phyloP scores from a whole-genome alignment of 2,329 filamentous ascomycete genomes.

The Trichoderma atroviride region DNA sequence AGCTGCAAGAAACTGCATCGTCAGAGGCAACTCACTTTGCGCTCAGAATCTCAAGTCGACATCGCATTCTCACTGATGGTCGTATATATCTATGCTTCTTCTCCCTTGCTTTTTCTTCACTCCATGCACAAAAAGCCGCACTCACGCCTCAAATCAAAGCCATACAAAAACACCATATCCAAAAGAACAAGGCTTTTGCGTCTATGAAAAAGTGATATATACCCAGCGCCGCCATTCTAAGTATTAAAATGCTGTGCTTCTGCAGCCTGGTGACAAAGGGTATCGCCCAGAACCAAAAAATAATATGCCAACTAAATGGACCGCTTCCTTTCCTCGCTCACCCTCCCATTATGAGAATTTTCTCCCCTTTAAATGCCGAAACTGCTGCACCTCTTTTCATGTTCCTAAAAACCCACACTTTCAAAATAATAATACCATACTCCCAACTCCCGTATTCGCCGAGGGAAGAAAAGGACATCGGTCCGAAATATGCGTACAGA shows the following conservation, averaged over 20 bases:
- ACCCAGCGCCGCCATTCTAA: neutral
- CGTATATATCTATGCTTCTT: neutral
- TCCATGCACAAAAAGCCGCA: neutral
- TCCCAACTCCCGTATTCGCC: conserved; percentile 23
- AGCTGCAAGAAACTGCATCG: neutral
- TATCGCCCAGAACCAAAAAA: conserved; percentile 2
- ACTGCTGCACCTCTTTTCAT: neutral
- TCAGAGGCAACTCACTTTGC: neutral
- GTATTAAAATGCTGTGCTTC: conserved; percentile 9
- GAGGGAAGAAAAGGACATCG: neutral
- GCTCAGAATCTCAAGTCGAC: neutral
- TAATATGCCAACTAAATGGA: neutral
- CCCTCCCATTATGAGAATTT: neutral
- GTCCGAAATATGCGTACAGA: conserved; percentile 4
- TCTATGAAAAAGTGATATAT: conserved; percentile 3
- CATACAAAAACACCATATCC: neutral
- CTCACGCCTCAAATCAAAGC: neutral
- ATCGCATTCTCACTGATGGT: neutral
- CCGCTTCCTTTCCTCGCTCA: neutral
- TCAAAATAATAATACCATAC: neutral
- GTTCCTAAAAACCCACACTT: neutral
- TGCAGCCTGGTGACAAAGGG: conserved; percentile 7
- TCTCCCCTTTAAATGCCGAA: neutral
- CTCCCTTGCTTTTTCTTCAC: neutral
- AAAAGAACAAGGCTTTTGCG: neutral